These are phyloP conservation scores for Dryas drummondii DNA, from an alignment of 306 rosid genomes.

Conservation along the genomic window DNA sequence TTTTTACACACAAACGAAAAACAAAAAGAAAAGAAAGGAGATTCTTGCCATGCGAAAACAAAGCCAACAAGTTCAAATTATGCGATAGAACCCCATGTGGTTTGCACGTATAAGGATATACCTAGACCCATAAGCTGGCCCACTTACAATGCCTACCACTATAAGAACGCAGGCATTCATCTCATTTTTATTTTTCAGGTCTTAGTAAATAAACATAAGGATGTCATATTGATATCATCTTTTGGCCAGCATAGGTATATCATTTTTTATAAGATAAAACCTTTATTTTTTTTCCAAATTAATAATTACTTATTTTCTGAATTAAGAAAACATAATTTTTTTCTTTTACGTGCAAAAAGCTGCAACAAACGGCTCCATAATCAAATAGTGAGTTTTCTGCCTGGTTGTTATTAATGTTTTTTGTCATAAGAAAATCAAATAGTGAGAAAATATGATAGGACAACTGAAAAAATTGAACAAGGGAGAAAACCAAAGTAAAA, in stretches of 20 bases:
- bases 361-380: too few species aligned
- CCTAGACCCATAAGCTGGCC: slow-evolving; percentile 11
- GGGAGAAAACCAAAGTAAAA: background rate
- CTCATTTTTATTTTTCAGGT: background rate
- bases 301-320: too few species aligned
- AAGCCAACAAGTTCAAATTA: slow-evolving; percentile 14
- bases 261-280: too few species aligned
- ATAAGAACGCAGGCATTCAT: background rate
- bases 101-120: slow-evolving; percentile 13
- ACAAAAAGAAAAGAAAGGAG: background rate
- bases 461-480: too few species aligned
- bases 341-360: too few species aligned
- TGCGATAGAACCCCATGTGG: slow-evolving; percentile 16
- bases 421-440: too few species aligned
- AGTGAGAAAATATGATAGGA: too few species aligned
- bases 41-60: slow-evolving; percentile 23
- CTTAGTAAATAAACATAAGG: background rate
- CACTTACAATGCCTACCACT: background rate
- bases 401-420: too few species aligned
- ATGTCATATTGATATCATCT: background rate
- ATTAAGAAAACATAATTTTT: too few species aligned
- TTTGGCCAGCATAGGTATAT: background rate
- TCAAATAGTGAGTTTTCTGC: too few species aligned
- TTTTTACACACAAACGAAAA: background rate
- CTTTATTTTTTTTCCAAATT: too few species aligned